These are phyloP conservation scores for Camellia japonica DNA, from an alignment of 148 eudicot genomes.

Conservation along the genomic window DNA sequence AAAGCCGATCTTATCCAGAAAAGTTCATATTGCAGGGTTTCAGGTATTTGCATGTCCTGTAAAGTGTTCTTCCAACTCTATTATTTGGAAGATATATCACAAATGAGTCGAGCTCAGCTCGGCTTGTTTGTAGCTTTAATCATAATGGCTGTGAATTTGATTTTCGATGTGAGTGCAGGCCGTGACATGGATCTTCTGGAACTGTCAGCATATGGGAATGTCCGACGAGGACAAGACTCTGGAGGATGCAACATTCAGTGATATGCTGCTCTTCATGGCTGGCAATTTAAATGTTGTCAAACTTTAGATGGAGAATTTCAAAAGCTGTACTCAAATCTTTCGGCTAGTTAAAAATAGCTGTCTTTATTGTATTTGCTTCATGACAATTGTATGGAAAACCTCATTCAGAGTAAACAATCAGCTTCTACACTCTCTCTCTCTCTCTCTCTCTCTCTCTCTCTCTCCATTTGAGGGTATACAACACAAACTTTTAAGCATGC, in stretches of 20 bases:
- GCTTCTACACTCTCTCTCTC: not conserved
- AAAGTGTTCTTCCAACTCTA: not conserved
- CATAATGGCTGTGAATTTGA: not conserved
- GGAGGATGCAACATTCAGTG: conserved; percentile 94
- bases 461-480: too few relatives aligned
- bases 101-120: too few relatives aligned
- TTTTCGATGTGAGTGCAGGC: conserved; percentile 40
- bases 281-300: not conserved
- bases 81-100: too few relatives aligned
- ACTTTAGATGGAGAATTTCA: not conserved
- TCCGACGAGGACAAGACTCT: conserved; percentile 71
- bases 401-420: not conserved
- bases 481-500: too few relatives aligned
- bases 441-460: not conserved
- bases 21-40: conserved; percentile 91
- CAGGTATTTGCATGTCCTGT: conserved; percentile 40
- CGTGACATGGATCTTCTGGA: conserved; percentile 92
- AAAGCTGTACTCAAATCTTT: not conserved
- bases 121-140: too few relatives aligned
- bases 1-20: conserved; percentile 73
- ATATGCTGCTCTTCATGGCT: not conserved
- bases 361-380: not conserved
- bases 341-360: not conserved
- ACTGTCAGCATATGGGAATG: conserved; percentile 81
- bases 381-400: not conserved